Evolutionary conservation across 371 early-diverging fungal genomes (phyloP).

Genomic region (Lichtheimia corymbifera): DNA sequence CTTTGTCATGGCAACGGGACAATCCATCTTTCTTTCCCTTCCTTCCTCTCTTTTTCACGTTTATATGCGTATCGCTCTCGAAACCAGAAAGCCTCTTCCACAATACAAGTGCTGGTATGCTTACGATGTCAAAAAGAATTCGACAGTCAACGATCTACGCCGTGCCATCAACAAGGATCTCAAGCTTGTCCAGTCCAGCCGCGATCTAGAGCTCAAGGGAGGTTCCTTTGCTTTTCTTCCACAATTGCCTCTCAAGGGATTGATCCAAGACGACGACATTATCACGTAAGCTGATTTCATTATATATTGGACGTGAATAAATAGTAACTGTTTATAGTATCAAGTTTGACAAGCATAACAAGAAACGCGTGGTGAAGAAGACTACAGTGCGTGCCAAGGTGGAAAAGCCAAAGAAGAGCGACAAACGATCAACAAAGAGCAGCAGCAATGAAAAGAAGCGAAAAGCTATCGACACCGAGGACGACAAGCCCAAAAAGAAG

Average conservation of each 20-base stretch:
- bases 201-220: background rate
- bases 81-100: background rate
- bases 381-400: background rate
- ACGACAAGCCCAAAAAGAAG: slow-evolving; percentile 4
- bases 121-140: background rate
- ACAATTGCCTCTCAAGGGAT: background rate
- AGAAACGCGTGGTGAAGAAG: background rate
- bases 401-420: background rate
- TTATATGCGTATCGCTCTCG: background rate
- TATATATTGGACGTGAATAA: background rate
- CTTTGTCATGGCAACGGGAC: too few relatives aligned
- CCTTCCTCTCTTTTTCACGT: background rate
- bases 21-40: too few relatives aligned
- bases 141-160: background rate
- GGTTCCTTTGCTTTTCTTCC: background rate
- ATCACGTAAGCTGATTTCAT: background rate
- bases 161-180: background rate
- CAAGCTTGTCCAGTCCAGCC: background rate
- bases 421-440: background rate
- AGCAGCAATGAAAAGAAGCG: too few relatives aligned
- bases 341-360: slow-evolving; percentile 2
- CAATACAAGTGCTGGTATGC: slow-evolving; percentile 2
- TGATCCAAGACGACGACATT: background rate
- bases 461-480: too few relatives aligned
- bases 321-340: background rate